A percentile compares a stretch with the other conserved stretches of the same genome.
Conservation (phyloP, 306 rosid species). For the Fragaria iinumae region DNA sequence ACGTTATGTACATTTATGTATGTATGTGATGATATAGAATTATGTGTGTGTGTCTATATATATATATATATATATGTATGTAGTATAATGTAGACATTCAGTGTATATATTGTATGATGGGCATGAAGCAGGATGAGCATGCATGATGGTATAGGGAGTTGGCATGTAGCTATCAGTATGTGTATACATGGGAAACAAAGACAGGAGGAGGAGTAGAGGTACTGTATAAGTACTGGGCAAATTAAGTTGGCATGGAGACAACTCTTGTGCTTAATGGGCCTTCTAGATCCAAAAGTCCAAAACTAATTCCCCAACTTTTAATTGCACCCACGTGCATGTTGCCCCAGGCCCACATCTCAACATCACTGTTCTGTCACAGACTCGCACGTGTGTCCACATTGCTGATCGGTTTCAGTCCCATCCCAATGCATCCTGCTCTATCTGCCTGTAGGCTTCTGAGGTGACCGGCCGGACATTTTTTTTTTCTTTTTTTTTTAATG, state of each 20-base stretch:
- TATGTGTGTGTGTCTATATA: too few species aligned
- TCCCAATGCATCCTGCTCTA: background rate
- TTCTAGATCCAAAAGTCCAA: background rate
- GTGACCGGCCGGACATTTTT: background rate
- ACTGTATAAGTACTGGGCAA: background rate
- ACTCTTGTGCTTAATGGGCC: slow-evolving; percentile 28
- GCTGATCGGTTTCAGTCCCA: background rate
- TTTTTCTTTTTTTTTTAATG: too few species aligned
- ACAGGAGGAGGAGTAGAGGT: too few species aligned
- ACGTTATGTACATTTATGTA: background rate
- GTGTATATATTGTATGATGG: too few species aligned
- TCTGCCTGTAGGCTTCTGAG: background rate
- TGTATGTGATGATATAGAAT: background rate
- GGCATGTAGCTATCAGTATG: background rate
- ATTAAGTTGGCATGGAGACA: slow-evolving; percentile 8
- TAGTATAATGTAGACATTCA: too few species aligned
- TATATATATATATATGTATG: too few species aligned
- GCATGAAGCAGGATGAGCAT: background rate
- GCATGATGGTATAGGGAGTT: background rate
- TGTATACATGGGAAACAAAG: background rate
- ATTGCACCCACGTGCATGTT: slow-evolving; percentile 50
- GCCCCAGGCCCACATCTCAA: slow-evolving; percentile 46
- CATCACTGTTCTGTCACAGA: slow-evolving; percentile 20
- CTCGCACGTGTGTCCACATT: slow-evolving; percentile 5
- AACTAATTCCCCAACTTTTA: slow-evolving; percentile 22